Conservation (phyloP, 2,329 filamentous ascomycete species). For the Fusarium paranaense region DNA sequence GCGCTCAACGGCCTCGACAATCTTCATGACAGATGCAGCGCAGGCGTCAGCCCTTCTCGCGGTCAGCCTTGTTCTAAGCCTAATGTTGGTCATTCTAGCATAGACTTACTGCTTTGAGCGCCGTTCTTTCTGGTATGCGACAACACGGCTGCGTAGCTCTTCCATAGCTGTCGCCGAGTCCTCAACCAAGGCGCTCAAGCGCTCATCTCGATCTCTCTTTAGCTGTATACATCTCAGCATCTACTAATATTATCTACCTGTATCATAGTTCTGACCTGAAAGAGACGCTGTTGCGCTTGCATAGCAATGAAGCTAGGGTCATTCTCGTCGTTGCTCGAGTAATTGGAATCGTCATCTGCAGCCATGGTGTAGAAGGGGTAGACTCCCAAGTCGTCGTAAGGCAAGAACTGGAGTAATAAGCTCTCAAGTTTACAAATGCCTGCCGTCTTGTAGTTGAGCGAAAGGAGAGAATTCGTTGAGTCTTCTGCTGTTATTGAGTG, state of each 20-base stretch:
- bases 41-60: constrained; percentile 26
- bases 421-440: not conserved
- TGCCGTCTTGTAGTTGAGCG: not conserved
- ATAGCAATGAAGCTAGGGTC: constrained; percentile 40
- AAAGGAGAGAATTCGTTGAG: not conserved
- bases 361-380: constrained; percentile 16
- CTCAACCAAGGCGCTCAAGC: constrained; percentile 36
- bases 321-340: constrained; percentile 31
- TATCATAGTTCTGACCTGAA: constrained; percentile 28
- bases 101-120: constrained; percentile 39
- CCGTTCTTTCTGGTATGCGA: constrained; percentile 37
- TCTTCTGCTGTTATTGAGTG: not conserved
- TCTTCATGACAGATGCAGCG: constrained; percentile 25
- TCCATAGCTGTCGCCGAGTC: constrained; percentile 42
- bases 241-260: too few relatives aligned
- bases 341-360: constrained; percentile 22
- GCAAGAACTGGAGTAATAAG: not conserved
- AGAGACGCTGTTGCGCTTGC: constrained; percentile 44
- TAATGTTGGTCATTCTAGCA: not conserved
- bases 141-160: constrained; percentile 37
- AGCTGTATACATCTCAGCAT: constrained; percentile 38
- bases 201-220: constrained; percentile 46
- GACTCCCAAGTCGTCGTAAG: not conserved
- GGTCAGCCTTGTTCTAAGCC: not conserved
- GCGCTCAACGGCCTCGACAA: constrained; percentile 40